Evolutionary conservation across 2,329 filamentous ascomycete species (phyloP).

Genomic region (Ophiosphaerella herpotricha): DNA sequence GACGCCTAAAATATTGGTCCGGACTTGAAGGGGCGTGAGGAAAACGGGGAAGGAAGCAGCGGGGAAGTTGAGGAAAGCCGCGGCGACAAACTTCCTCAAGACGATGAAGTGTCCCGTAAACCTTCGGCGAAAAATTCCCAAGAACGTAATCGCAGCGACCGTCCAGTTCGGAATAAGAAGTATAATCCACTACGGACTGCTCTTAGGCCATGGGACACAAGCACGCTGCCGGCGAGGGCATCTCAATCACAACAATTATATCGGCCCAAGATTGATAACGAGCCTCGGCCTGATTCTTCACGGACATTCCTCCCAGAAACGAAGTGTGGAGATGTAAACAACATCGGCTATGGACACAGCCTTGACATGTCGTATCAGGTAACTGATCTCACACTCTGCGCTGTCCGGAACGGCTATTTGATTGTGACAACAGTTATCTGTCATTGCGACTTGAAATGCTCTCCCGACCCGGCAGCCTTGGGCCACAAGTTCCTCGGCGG

Average conservation of each 20-base stretch:
- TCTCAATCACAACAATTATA: background rate
- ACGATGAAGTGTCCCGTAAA: background rate
- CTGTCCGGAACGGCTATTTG: constrained; percentile 7
- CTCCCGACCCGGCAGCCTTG: constrained; percentile 6
- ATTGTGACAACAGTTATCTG: constrained; percentile 14
- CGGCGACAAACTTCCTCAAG: too few relatives aligned
- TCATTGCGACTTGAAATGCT: constrained; percentile 7
- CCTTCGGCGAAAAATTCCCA: background rate
- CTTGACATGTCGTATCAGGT: constrained; percentile 6
- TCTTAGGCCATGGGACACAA: background rate
- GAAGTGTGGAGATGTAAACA: constrained; percentile 1
- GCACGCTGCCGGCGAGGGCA: background rate
- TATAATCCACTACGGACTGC: background rate
- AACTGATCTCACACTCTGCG: constrained; percentile 12
- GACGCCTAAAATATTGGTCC: too few relatives aligned
- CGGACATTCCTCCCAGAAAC: constrained; percentile 1
- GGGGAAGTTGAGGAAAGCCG: too few relatives aligned
- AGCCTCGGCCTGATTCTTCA: constrained; percentile 2
- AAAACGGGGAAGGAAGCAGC: too few relatives aligned
- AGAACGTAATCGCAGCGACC: too few relatives aligned
- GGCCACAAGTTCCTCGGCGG: constrained; percentile 6
- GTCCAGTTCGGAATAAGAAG: background rate
- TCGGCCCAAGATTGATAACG: background rate
- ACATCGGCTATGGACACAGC: constrained; percentile 5
- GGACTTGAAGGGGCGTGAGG: too few relatives aligned